Evolutionary conservation across 495 filamentous ascomycete species (phyloP).

Genomic region (Cercophora sp.): DNA sequence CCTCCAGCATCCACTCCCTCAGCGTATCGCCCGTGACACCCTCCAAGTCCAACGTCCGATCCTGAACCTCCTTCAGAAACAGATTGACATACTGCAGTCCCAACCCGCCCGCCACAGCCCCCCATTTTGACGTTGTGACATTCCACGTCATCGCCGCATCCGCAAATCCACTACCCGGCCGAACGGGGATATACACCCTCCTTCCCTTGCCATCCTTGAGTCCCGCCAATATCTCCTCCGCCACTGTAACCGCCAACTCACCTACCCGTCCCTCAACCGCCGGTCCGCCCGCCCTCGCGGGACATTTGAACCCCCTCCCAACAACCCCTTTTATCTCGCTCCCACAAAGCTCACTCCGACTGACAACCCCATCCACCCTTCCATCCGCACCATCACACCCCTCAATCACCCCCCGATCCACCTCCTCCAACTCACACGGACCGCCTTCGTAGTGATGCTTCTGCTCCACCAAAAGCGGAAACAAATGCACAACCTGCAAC

Average conservation of each 20-base stretch:
- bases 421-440: conserved; percentile 48
- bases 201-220: conserved; percentile 41
- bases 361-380: conserved; percentile 48
- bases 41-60: conserved; percentile 32
- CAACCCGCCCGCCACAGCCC: conserved; percentile 29
- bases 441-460: conserved; percentile 48
- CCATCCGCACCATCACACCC: conserved; percentile 53
- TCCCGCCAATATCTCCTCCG: conserved; percentile 39
- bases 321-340: conserved; percentile 43
- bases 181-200: conserved; percentile 46
- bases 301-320: conserved; percentile 48
- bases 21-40: conserved; percentile 49
- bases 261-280: conserved; percentile 45
- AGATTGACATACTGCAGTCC: conserved; percentile 38
- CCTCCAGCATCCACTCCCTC: conserved; percentile 41
- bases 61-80: conserved; percentile 34
- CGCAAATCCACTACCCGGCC: conserved; percentile 35
- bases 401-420: conserved; percentile 47
- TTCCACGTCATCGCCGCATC: conserved; percentile 45
- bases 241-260: conserved; percentile 36
- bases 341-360: conserved; percentile 51
- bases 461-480: conserved; percentile 40
- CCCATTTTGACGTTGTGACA: conserved; percentile 34
- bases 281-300: conserved; percentile 31
- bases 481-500: conserved; percentile 50